Base-by-base conservation (phyloP, 495 filamentous ascomycete genomes). In the Sordaria brevicollis region DNA sequence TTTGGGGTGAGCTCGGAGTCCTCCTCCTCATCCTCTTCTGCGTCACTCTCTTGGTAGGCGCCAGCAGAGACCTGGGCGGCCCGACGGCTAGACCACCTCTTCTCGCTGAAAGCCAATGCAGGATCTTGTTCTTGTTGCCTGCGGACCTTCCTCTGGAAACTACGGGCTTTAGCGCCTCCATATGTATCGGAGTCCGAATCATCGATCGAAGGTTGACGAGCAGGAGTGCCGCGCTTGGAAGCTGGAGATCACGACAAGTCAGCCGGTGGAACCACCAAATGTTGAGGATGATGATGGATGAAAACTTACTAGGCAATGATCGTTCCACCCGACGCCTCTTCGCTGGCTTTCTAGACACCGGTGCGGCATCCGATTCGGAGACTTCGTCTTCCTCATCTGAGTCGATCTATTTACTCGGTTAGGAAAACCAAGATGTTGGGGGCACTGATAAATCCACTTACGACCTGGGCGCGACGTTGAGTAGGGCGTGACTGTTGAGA, bases 31-130 rank as follows among this genome's bases (percentile, higher is more conserved):
- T 57, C 49, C 38, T 89, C 74, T 33, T 77, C 88, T 25, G 89
- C 88, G 70, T 93, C 91, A 69, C 89, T 91, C 74, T 95, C 92
- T 76, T 95, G 91, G 75, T 96, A 88, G n/a, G 86, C 93, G 76
- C 96, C 96, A 66, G 89, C 94, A 35, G 92, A 90, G 13, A 97
- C 87, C 76, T 92, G 92, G 4, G 90, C 90, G 68, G 93, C 93
- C 70, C 92, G 90, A 67, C 95, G 86, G 39, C 91, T 96, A 5
- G 93, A 97, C 86, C 96, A 97, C 71, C 95, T 89, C 78, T 85
- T 84, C 69, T 96, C 90, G 72, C 93, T 91, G 68, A 88, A 86
- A 29, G 88, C 83, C 15, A 87, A 79, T 9, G 89, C 85, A 9
- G 85, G 83, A 68, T 85, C 86, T 34, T 82, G 78, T 69, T 89